Conservation (phyloP, 1,139 yeast genomes). For the Geotrichum restrictum region DNA sequence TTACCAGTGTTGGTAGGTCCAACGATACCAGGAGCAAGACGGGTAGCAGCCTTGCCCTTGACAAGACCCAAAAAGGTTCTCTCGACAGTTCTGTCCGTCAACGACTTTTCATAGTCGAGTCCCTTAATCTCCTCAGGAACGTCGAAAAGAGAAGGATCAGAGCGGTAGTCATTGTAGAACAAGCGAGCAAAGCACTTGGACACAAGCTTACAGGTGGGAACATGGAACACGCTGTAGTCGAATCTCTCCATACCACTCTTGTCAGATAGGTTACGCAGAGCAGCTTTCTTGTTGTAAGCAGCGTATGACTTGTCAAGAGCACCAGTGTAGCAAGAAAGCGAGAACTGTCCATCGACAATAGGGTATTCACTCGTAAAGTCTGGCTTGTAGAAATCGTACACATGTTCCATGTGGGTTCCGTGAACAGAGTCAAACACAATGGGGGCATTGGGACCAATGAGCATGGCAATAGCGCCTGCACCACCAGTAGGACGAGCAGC, state of each 20-base stretch:
- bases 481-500: conserved; percentile 99
- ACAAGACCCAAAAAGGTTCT: conserved; percentile 78
- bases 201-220: conserved; percentile 95
- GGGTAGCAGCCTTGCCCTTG: conserved; percentile 62
- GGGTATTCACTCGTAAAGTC: conserved; percentile 96
- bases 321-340: conserved; percentile 87
- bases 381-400: conserved; percentile 97
- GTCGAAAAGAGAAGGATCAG: conserved; percentile 49
- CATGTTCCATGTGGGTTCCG: conserved; percentile 94
- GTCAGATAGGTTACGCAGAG: conserved; percentile 46
- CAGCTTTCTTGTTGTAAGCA: conserved; percentile 75
- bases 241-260: conserved; percentile 51
- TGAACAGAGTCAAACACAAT: conserved; percentile 82
- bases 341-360: conserved; percentile 94
- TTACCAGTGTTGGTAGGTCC: conserved; percentile 98
- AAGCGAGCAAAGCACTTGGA: conserved; percentile 90
- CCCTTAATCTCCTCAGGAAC: conserved; percentile 64
- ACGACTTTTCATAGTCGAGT: conserved; percentile 70
- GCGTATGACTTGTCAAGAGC: conserved; percentile 87
- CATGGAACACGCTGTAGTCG: conserved; percentile 96
- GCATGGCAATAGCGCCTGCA: conserved; percentile 93
- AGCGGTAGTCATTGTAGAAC: conserved; percentile 78
- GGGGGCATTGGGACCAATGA: conserved; percentile 98
- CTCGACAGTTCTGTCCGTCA: conserved; percentile 76
- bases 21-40: conserved; percentile 74